These are phyloP conservation scores for Aegilops umbellulata DNA, from an alignment of 176 grass and related monocot species.

Conservation along the genomic window DNA sequence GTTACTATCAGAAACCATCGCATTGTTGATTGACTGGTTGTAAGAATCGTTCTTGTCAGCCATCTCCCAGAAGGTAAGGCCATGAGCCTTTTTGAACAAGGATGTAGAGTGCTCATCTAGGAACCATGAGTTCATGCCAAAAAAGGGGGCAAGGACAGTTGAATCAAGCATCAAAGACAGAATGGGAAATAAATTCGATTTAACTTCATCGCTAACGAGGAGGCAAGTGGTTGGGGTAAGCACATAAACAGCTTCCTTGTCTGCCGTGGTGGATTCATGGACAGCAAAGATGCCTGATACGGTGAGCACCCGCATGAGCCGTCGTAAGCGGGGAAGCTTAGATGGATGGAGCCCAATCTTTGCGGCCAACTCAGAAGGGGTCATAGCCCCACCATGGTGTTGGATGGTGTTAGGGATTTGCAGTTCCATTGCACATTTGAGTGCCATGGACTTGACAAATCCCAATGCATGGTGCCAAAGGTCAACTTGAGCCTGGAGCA, in stretches of 20 bases:
- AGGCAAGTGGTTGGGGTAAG: slow-evolving; percentile 29
- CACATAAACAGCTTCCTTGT: slow-evolving; percentile 16
- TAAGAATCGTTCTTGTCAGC: not conserved
- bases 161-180: slow-evolving; percentile 8
- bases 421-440: slow-evolving; percentile 50
- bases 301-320: slow-evolving; percentile 39
- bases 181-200: not conserved
- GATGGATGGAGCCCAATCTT: slow-evolving; percentile 2
- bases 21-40: slow-evolving; percentile 20
- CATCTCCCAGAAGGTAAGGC: not conserved
- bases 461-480: slow-evolving; percentile 35
- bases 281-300: slow-evolving; percentile 9
- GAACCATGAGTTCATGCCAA: slow-evolving; percentile 31
- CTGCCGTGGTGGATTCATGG: not conserved
- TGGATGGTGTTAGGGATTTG: slow-evolving; percentile 46
- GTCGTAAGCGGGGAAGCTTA: slow-evolving; percentile 9
- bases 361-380: slow-evolving; percentile 15
- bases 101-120: not conserved
- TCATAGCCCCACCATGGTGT: slow-evolving; percentile 2
- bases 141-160: slow-evolving; percentile 2
- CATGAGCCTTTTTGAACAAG: slow-evolving; percentile 9
- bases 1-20: slow-evolving; percentile 36
- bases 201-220: slow-evolving; percentile 5
- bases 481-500: slow-evolving; percentile 32
- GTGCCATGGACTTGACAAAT: slow-evolving; percentile 33